Evolutionary conservation across 495 filamentous ascomycete genomes (phyloP).

Genomic region (Chaetomium tenue): DNA sequence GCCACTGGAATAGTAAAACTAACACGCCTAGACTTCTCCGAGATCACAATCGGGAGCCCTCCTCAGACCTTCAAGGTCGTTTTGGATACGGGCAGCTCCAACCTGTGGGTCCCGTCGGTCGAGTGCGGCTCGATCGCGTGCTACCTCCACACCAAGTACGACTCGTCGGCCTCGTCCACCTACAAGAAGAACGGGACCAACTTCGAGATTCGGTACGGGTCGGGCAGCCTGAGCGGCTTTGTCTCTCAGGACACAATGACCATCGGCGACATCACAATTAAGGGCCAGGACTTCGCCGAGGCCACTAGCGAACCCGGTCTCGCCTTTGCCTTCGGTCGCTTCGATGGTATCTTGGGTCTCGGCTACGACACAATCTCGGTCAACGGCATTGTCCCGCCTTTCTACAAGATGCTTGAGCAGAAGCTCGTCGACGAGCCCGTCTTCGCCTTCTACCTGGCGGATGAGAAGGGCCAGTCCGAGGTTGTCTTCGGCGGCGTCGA

Average conservation of each 20-base stretch:
- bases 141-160: constrained; percentile 96
- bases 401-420: constrained; percentile 93
- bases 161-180: constrained; percentile 83
- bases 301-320: constrained; percentile 91
- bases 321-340: constrained; percentile 96
- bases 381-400: constrained; percentile 89
- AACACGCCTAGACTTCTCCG: constrained; percentile 79
- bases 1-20: not conserved
- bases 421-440: constrained; percentile 85
- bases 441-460: constrained; percentile 93
- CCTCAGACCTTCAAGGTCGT: constrained; percentile 97
- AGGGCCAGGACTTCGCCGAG: constrained; percentile 92
- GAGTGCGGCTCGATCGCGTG: constrained; percentile 95
- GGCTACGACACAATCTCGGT: constrained; percentile 95
- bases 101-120: constrained; percentile 94
- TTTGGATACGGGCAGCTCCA: constrained; percentile 97
- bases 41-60: constrained; percentile 88
- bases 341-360: constrained; percentile 96
- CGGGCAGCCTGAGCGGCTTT: constrained; percentile 90
- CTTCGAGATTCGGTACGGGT: constrained; percentile 96
- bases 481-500: constrained; percentile 91
- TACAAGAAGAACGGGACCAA: constrained; percentile 88
- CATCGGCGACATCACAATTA: constrained; percentile 85
- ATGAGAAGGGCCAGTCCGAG: constrained; percentile 73
- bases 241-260: constrained; percentile 80